These are phyloP conservation scores for Dothideomycetes sp. DNA, from an alignment of 2,329 filamentous ascomycete genomes.

Conservation along the genomic window DNA sequence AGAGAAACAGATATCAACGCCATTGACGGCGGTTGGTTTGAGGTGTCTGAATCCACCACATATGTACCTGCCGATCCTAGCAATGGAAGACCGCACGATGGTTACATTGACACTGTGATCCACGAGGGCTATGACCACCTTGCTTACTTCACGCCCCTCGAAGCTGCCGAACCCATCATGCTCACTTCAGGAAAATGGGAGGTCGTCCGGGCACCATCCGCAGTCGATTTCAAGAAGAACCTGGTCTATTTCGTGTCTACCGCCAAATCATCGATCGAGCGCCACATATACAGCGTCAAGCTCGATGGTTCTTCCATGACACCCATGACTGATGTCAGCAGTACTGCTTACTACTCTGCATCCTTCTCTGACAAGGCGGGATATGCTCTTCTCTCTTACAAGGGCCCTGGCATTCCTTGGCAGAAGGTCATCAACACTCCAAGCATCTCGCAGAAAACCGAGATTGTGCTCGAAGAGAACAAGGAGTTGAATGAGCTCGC, in stretches of 20 bases:
- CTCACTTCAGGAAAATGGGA: slow-evolving; percentile 89
- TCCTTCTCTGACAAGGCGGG: slow-evolving; percentile 77
- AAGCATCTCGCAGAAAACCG: slow-evolving; percentile 51
- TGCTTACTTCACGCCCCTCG: slow-evolving; percentile 82
- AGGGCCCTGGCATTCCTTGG: slow-evolving; percentile 77
- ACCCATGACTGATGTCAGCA: slow-evolving; percentile 60
- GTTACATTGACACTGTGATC: slow-evolving; percentile 86
- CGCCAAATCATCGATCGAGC: slow-evolving; percentile 76
- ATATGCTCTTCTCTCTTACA: slow-evolving; percentile 74
- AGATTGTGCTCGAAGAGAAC: slow-evolving; percentile 71
- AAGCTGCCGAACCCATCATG: slow-evolving; percentile 70
- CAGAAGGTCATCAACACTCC: slow-evolving; percentile 84
- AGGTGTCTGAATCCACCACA: slow-evolving; percentile 75
- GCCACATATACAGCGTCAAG: slow-evolving; percentile 83
- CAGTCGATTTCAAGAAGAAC: slow-evolving; percentile 74
- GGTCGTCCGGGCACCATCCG: slow-evolving; percentile 73
- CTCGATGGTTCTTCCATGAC: slow-evolving; percentile 63
- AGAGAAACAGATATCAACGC: slow-evolving; percentile 67
- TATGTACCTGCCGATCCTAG: slow-evolving; percentile 75
- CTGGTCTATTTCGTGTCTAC: slow-evolving; percentile 85
- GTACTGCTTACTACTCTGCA: slow-evolving; percentile 66
- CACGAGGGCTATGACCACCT: slow-evolving; percentile 81
- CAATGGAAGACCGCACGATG: slow-evolving; percentile 62
- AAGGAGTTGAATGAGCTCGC: slow-evolving; percentile 55
- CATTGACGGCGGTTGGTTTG: slow-evolving; percentile 95